A percentile compares a stretch with the other conserved stretches of the same genome.
These are phyloP conservation scores for Galeopsis tetrahit DNA, from an alignment of 257 asterid species.

Conservation along the genomic window DNA sequence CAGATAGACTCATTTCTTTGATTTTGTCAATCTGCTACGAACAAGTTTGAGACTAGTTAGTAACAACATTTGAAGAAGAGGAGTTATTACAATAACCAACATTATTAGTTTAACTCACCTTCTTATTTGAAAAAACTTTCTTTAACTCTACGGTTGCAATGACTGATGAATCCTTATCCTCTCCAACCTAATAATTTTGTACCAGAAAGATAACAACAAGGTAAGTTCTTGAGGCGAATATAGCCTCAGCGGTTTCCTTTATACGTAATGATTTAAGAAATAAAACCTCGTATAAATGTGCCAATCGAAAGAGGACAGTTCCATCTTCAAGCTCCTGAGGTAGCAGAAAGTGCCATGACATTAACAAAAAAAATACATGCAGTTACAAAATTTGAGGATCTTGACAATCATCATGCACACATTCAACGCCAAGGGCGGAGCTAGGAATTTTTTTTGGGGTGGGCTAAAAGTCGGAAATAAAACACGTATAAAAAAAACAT, in stretches of 20 bases:
- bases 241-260: neutral
- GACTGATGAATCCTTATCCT: slow-evolving; percentile 80
- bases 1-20: slow-evolving; percentile 69
- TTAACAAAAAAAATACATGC: neutral
- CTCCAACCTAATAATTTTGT: slow-evolving; percentile 61
- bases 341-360: neutral
- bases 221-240: neutral
- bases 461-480: too few relatives aligned
- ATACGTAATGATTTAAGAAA: slow-evolving; percentile 15
- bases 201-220: neutral
- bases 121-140: slow-evolving; percentile 64
- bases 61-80: neutral
- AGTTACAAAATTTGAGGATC: neutral
- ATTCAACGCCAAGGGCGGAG: too few relatives aligned
- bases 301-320: slow-evolving; percentile 76
- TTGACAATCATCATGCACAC: slow-evolving; percentile 6
- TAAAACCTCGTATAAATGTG: slow-evolving; percentile 92
- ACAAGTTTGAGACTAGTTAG: neutral
- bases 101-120: slow-evolving; percentile 46
- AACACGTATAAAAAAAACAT: too few relatives aligned
- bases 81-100: neutral
- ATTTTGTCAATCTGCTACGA: slow-evolving; percentile 54
- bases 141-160: slow-evolving; percentile 72
- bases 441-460: too few relatives aligned
- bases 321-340: slow-evolving; percentile 83